phyloP scores from a whole-genome alignment of 805 yeast genomes.

The Kodamaea hsintzibuensis region DNA sequence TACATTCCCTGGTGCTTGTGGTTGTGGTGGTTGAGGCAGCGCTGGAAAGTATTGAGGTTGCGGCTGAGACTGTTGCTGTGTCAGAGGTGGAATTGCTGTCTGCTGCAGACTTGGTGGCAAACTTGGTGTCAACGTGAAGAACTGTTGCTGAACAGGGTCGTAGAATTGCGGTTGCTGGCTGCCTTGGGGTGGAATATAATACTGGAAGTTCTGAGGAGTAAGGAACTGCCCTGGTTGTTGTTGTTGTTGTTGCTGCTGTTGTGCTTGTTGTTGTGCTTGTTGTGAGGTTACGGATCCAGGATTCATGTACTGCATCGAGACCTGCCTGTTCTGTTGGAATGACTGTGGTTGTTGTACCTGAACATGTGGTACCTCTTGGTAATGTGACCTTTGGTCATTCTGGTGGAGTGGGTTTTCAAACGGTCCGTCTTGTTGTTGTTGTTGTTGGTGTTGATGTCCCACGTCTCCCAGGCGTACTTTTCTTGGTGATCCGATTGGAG shows the following conservation, averaged over 20 bases:
- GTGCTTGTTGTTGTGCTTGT: background rate
- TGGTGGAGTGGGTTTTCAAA: background rate
- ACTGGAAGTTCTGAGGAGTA: conserved; percentile 23
- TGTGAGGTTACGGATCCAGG: conserved; percentile 3
- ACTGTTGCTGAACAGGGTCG: conserved; percentile 47
- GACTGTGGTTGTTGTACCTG: background rate
- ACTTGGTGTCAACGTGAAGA: conserved; percentile 39
- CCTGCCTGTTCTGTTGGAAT: conserved; percentile 1
- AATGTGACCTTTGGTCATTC: background rate
- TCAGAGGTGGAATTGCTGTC: conserved; percentile 31
- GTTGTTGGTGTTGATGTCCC: background rate
- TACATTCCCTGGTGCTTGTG: background rate
- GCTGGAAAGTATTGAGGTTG: conserved; percentile 39
- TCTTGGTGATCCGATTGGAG: background rate
- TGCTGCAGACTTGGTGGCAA: conserved; percentile 33
- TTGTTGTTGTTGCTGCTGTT: background rate
- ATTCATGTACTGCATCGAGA: background rate
- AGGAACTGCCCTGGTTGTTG: conserved; percentile 14
- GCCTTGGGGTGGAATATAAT: conserved; percentile 21
- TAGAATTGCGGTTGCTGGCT: conserved; percentile 39
- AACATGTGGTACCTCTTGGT: background rate
- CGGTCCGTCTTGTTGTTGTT: background rate
- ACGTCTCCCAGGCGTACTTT: background rate
- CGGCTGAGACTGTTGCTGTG: conserved; percentile 33
- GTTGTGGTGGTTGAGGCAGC: conserved; percentile 27